Evolutionary conservation across 208 protist genomes (phyloP).

Genomic region (Herpetomonas tarakana): DNA sequence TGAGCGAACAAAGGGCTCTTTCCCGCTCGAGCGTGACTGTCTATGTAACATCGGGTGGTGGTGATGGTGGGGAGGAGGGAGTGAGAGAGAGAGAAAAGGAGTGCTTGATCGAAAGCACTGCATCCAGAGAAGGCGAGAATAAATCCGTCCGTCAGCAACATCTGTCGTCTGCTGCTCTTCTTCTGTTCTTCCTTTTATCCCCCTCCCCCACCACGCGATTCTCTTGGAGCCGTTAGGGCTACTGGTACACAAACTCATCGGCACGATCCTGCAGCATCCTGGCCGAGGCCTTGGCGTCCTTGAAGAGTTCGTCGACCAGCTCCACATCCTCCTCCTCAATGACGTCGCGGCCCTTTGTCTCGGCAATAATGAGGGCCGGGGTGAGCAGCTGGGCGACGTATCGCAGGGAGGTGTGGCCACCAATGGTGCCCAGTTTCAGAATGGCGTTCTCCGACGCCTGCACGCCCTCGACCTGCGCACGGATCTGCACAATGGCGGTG

Average conservation of each 20-base stretch:
- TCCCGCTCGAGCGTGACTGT: too few species aligned
- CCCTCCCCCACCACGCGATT: too few species aligned
- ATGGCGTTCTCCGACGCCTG: constrained; percentile 93
- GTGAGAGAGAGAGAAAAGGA: too few species aligned
- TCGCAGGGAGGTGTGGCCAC: constrained; percentile 92
- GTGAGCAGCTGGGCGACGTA: constrained; percentile 99
- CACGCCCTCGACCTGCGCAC: constrained; percentile 95
- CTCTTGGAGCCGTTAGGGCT: constrained; percentile 15
- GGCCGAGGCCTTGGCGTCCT: constrained; percentile 97
- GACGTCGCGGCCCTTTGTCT: constrained; percentile 93
- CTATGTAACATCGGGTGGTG: too few species aligned
- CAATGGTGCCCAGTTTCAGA: constrained; percentile 89
- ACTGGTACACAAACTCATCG: constrained; percentile 93
- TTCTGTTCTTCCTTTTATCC: too few species aligned
- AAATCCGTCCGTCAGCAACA: too few species aligned
- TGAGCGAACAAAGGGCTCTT: neutral
- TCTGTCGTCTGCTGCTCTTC: too few species aligned
- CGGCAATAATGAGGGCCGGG: constrained; percentile 93
- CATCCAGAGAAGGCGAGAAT: too few species aligned
- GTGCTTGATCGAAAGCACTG: too few species aligned
- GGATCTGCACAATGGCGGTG: constrained; percentile 94
- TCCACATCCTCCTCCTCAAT: constrained; percentile 94
- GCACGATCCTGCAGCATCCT: constrained; percentile 78
- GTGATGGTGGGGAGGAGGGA: too few species aligned
- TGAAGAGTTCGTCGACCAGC: constrained; percentile 96